These are phyloP conservation scores for Pneumocystis oryctolagi DNA, from an alignment of 1,139 yeast genomes.

Conservation along the genomic window DNA sequence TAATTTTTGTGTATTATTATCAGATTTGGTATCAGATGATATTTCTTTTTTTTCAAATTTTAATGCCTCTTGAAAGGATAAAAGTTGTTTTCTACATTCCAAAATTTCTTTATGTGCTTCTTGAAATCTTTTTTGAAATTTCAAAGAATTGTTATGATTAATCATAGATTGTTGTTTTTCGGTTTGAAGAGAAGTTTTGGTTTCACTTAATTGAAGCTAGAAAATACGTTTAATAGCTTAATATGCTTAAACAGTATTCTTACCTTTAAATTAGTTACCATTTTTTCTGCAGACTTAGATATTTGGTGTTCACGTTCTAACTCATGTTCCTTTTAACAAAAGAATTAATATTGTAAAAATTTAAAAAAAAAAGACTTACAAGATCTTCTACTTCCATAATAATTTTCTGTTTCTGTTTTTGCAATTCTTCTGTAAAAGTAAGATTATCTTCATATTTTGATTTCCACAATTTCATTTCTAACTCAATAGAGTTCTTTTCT, in stretches of 20 bases:
- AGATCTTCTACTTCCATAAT: background rate
- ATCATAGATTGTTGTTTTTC: conserved; percentile 1
- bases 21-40: background rate
- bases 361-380: background rate
- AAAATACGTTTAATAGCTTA: background rate
- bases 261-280: background rate
- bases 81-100: background rate
- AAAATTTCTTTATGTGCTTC: background rate
- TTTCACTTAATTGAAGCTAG: background rate
- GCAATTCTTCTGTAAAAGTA: background rate
- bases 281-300: conserved; percentile 1
- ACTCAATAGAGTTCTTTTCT: conserved; percentile 2
- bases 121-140: background rate
- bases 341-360: background rate
- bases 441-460: background rate
- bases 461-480: conserved; percentile 3
- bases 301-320: conserved; percentile 1
- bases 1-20: background rate
- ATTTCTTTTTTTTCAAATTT: background rate
- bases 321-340: conserved; percentile 2
- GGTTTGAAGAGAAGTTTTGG: background rate
- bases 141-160: background rate
- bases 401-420: background rate
- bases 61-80: background rate
- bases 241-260: background rate